Conservation (phyloP, 2,329 filamentous ascomycete genomes). For the Trichothecium sympodiale region DNA sequence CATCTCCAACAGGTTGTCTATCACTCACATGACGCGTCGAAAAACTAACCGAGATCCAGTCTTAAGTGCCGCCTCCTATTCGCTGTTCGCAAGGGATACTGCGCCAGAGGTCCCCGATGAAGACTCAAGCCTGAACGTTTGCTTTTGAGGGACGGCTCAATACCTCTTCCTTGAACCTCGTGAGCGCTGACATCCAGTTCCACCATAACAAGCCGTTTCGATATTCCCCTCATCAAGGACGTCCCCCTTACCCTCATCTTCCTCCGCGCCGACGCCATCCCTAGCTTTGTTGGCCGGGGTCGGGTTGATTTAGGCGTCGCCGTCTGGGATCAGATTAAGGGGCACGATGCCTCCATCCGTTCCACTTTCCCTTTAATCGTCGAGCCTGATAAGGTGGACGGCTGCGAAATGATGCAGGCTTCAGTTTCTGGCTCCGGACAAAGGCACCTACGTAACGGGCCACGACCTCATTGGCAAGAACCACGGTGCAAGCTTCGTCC, state of each 20-base stretch:
- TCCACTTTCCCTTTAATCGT: slow-evolving; percentile 34
- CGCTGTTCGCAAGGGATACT: slow-evolving; percentile 94
- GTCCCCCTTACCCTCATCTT: slow-evolving; percentile 91
- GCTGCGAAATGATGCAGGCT: slow-evolving; percentile 85
- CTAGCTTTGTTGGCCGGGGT: slow-evolving; percentile 92
- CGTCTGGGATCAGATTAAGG: slow-evolving; percentile 81
- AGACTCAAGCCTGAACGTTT: slow-evolving; percentile 9
- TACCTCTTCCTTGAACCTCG: slow-evolving; percentile 74
- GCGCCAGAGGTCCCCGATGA: too few relatives aligned
- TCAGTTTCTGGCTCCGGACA: slow-evolving; percentile 92
- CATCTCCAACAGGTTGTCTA: slow-evolving; percentile 46
- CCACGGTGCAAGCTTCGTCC: slow-evolving; percentile 90
- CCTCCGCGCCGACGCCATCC: slow-evolving; percentile 92
- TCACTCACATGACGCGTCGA: slow-evolving; percentile 29
- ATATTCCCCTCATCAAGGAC: slow-evolving; percentile 97
- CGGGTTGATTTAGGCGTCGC: slow-evolving; percentile 92
- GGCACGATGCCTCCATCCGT: slow-evolving; percentile 63
- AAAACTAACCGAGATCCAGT: slow-evolving; percentile 36
- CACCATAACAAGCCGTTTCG: slow-evolving; percentile 85
- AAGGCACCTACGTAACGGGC: slow-evolving; percentile 58
- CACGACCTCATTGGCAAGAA: slow-evolving; percentile 83
- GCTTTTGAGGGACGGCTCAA: slow-evolving; percentile 79
- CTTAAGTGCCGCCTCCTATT: slow-evolving; percentile 89
- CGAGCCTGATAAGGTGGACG: slow-evolving; percentile 36
- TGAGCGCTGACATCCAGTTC: slow-evolving; percentile 94